Evolutionary conservation across 768 basidiomycete species (phyloP), one percentile per base, ranked within the genome.

Genomic region (Grammothele lineata): DNA sequence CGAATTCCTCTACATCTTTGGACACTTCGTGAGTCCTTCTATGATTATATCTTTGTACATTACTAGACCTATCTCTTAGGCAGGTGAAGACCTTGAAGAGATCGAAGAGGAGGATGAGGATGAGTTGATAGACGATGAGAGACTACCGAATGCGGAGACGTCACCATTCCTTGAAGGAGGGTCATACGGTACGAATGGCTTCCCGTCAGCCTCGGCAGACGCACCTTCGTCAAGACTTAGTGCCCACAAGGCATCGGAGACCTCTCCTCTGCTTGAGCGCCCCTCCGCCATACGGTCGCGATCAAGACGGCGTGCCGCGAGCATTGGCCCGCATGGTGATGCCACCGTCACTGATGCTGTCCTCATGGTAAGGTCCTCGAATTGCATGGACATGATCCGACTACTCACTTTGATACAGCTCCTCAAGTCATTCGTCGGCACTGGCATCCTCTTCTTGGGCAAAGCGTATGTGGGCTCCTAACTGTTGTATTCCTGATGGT

Each of bases 371-470:
- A 33, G 78, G 48, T 25, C 33, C 33, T 36, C 35, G 6, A 8
- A 36, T n/a, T 8, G 15, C 35, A 36, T n/a, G 7, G 14, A 30
- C 27, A 14, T 7, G 27, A 7, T 14, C 27, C 27, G 11, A 14
- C 26, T 27, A 12, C 25, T 41, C 48, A 34, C 21, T 39, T 24
- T n/a, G 32, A 7, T n/a, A 10, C 56, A 94, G 91, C 68, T 98
- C 45, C 69, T 96, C 48, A 97, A 97, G 67, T 82, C 87, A 1
- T 98, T 98, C 58, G 83, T 98, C 38, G 95, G 95, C 18, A 97
- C 95, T 12, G 95, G 95, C 14, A 87, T 99, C 9, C 65, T 99
- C 27, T 98, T 99, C 71, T 77, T 99, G 22, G 96, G 92, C 42
- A 95, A 91, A 70, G 96, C 84, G 87, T 92, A 65, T 59, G 87